Percentiles rank a stretch among this genome's conserved stretches.
phyloP scores from a whole-genome alignment of 2,329 filamentous ascomycete species.

The Venturia nashicola region DNA sequence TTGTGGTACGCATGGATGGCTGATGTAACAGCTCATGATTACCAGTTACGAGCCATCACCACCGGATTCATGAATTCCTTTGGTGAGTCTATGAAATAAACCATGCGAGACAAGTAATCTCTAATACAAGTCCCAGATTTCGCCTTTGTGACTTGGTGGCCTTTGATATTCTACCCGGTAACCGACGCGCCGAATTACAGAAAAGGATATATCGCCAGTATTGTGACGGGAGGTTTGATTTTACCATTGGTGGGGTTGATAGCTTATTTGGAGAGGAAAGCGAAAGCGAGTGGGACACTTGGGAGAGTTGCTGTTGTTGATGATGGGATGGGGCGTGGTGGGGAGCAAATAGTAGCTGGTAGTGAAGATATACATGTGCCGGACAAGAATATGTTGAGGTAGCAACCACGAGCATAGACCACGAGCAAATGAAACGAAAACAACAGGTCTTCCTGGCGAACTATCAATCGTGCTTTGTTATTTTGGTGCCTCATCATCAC shows the following conservation, averaged over 20 bases:
- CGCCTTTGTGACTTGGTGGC: slow-evolving; percentile 8
- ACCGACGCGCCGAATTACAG: slow-evolving; percentile 15
- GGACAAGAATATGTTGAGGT: background rate
- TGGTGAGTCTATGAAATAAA: background rate
- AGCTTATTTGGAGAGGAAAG: slow-evolving; percentile 3
- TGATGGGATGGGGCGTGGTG: background rate
- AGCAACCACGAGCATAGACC: background rate
- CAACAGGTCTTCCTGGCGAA: too few relatives aligned
- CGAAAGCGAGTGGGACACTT: background rate
- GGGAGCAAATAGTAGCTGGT: background rate
- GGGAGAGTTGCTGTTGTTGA: background rate
- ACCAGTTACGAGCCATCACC: slow-evolving; percentile 32
- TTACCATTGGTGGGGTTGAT: background rate
- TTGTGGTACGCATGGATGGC: slow-evolving; percentile 38
- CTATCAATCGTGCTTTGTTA: too few relatives aligned
- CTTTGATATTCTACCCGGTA: slow-evolving; percentile 11
- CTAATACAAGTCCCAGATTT: background rate
- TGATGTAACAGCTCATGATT: slow-evolving; percentile 27
- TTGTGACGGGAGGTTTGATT: slow-evolving; percentile 12
- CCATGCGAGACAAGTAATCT: background rate
- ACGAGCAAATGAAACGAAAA: background rate
- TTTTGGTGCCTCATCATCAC: too few relatives aligned
- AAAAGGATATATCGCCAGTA: slow-evolving; percentile 15
- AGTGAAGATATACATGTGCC: background rate
- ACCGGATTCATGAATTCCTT: slow-evolving; percentile 16